Conservation (phyloP, 257 asterid species). For the Vinca minor region DNA sequence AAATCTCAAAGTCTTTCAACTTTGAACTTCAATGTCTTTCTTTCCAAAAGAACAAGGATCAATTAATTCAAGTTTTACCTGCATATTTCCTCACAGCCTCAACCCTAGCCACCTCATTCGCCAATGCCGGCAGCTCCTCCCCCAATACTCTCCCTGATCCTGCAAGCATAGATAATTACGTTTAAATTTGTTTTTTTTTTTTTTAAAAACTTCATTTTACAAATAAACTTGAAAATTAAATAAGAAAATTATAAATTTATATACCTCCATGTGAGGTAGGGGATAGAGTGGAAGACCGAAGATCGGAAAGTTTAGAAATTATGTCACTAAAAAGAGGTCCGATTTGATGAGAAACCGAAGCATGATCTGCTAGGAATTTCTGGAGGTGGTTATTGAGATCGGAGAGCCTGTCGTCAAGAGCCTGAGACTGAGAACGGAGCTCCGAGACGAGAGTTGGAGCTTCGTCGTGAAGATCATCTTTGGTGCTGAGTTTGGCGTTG, state of each 20-base stretch:
- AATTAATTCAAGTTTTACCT: constrained; percentile 31
- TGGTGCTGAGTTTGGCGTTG: constrained; percentile 50
- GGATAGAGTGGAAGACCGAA: constrained; percentile 37
- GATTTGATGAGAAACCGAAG: constrained; percentile 48
- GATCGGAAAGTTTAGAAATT: constrained; percentile 43
- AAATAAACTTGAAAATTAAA: background rate
- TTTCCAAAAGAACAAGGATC: background rate
- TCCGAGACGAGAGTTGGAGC: constrained; percentile 57
- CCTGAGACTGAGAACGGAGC: constrained; percentile 54
- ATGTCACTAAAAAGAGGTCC: constrained; percentile 35
- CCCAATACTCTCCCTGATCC: constrained; percentile 56
- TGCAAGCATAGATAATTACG: constrained; percentile 32
- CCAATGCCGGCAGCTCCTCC: constrained; percentile 77
- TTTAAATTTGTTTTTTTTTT: no score
- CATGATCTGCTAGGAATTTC: constrained; percentile 37
- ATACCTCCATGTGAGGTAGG: constrained; percentile 37
- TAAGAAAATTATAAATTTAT: background rate
- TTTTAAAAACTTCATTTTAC: background rate
- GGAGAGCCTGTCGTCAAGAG: constrained; percentile 46
- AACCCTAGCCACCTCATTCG: constrained; percentile 93
- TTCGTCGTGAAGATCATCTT: constrained; percentile 43
- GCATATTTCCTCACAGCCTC: constrained; percentile 87
- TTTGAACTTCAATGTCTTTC: background rate
- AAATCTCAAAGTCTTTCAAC: background rate
- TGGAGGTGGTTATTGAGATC: constrained; percentile 48